Conservation (phyloP, 78 protist species). For the Chrysochromulina parva region DNA sequence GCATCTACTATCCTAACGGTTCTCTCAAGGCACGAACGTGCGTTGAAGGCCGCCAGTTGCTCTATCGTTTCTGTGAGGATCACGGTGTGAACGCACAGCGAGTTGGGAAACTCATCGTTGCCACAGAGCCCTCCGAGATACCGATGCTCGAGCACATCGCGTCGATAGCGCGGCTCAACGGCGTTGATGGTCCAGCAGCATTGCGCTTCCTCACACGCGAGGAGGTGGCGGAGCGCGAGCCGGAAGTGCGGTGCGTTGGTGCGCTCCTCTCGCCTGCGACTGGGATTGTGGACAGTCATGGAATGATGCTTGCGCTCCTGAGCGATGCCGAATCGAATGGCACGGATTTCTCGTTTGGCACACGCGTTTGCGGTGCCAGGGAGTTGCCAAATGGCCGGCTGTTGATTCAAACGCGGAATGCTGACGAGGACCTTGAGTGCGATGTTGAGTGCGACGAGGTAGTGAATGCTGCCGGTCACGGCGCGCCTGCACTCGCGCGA, state of each 20-base stretch:
- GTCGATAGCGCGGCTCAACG: not conserved
- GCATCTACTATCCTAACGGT: conserved; percentile 18
- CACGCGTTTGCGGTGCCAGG: too few species aligned
- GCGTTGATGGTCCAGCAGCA: not conserved
- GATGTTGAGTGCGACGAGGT: not conserved
- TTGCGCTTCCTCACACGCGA: not conserved
- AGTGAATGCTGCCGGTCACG: conserved; percentile 1
- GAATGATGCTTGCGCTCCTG: not conserved
- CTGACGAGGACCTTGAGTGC: not conserved
- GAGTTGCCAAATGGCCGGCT: too few species aligned
- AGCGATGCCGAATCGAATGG: not conserved
- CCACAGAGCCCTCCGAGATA: not conserved
- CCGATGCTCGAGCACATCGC: not conserved
- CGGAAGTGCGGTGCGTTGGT: not conserved
- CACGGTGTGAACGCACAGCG: not conserved
- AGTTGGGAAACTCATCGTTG: conserved; percentile 7
- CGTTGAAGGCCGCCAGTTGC: not conserved
- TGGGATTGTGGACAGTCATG: not conserved
- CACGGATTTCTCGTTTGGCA: not conserved
- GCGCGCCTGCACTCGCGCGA: not conserved
- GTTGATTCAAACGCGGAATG: too few species aligned
- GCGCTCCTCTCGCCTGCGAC: not conserved
- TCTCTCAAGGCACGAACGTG: not conserved
- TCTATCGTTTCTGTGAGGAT: not conserved
- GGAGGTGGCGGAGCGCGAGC: not conserved